A percentile compares a stretch with the other conserved stretches of the same genome.
Evolutionary conservation across 495 filamentous ascomycete genomes (phyloP).

Genomic region (Geopyxis carbonaria): DNA sequence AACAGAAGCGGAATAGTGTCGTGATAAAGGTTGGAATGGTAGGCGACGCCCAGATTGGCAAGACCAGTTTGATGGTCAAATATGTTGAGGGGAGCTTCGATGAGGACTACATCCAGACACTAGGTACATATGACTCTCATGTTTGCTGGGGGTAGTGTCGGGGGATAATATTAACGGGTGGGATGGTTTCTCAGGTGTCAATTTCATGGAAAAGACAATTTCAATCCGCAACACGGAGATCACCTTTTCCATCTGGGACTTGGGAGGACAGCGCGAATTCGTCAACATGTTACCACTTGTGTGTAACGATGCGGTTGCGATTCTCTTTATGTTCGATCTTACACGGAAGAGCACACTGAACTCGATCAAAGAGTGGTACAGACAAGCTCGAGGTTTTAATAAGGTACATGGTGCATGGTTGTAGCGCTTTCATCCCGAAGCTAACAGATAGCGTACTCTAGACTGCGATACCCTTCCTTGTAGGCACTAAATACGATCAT

Average conservation of each 20-base stretch:
- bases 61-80: conserved; percentile 98
- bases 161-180: too few species aligned
- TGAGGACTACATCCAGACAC: conserved; percentile 97
- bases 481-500: conserved; percentile 97
- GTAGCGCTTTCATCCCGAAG: background rate
- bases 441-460: conserved; percentile 6
- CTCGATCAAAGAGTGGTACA: conserved; percentile 98
- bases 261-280: conserved; percentile 94
- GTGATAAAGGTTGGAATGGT: conserved; percentile 99
- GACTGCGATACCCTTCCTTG: conserved; percentile 90
- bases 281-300: conserved; percentile 98
- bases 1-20: conserved; percentile 53
- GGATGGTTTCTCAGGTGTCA: conserved; percentile 44
- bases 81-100: conserved; percentile 99
- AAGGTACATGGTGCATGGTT: conserved; percentile 31
- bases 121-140: conserved; percentile 49
- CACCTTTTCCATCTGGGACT: conserved; percentile 97
- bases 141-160: background rate
- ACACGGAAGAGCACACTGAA: conserved; percentile 96
- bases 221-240: conserved; percentile 99
- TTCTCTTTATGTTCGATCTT: conserved; percentile 98
- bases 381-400: conserved; percentile 94
- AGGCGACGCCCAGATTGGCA: conserved; percentile 95
- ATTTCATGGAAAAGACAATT: conserved; percentile 99
- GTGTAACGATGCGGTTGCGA: conserved; percentile 96